Evolutionary conservation across 306 rosid genomes (phyloP), one percentile per base, ranked within the genome.

Genomic region (Begonia fuchsioides): DNA sequence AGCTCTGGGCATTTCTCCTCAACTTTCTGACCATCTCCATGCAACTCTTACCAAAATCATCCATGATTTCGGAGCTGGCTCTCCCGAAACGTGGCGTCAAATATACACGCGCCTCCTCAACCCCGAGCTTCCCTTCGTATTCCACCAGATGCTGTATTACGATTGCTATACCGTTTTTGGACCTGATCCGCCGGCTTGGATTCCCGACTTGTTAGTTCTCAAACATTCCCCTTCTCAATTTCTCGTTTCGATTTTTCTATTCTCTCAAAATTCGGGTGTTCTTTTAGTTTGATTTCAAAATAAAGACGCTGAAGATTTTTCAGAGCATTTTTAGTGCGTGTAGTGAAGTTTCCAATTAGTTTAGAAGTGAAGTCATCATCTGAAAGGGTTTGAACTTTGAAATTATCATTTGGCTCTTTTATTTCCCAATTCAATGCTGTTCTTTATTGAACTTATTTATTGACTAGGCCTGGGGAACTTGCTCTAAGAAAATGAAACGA

Each of bases 101-200:
- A 79, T 90, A 78, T 64, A 72, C 32, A 59, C 11, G 53, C 69
- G 32, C 15, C 2, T 90, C 17, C 97, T 90, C 57, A 60, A 12
- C 17, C 94, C 97, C 3, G 64, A 81, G 32, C 80, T 75, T 0
- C 94, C 97, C 17, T 90, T 90, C 73, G 71, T 90, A 39, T 59
- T 84, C 50, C 97, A 90, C 67, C 97, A 73, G 69, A 74, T 81
- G 92, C 3, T 90, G 58, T 90, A 75, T 68, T 75, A 77, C 52
- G 72, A 70, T 2, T 84, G 94, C 80, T 84, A 58, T 65, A 66
- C 41, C 50, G 63, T 64, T 62, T 81, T 50, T 53, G 97, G 97
- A 26, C 62, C 85, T 16, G 95, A 90, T 68, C 95, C 95, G 3
- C 94, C 92, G 17, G 92, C 94, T 51, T 90, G 97, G 97, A 49